These are phyloP conservation scores for Xylaria bambusicola DNA, from an alignment of 495 filamentous ascomycete genomes.

Conservation along the genomic window DNA sequence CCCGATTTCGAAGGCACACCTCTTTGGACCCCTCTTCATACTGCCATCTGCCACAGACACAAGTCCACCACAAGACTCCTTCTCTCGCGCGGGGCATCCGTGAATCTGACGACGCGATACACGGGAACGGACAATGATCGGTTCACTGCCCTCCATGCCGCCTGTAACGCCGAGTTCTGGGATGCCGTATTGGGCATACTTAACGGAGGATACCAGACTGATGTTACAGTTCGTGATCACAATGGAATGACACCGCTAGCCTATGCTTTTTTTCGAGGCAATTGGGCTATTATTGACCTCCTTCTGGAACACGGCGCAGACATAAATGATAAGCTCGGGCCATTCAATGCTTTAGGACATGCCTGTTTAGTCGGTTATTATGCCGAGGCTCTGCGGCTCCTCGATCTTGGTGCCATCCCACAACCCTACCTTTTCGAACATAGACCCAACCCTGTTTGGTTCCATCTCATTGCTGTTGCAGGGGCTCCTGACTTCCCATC, in stretches of 20 bases:
- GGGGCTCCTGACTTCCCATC: neutral
- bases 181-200: constrained; percentile 22
- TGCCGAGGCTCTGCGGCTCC: constrained; percentile 31
- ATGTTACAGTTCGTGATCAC: constrained; percentile 33
- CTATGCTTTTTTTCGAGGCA: constrained; percentile 37
- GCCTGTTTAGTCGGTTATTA: constrained; percentile 38
- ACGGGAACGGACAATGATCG: neutral
- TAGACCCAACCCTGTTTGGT: constrained; percentile 30
- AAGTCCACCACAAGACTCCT: constrained; percentile 35
- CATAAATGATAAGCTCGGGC: constrained; percentile 31
- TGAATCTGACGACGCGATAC: constrained; percentile 16
- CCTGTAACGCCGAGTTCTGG: constrained; percentile 6
- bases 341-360: constrained; percentile 40
- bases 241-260: constrained; percentile 36
- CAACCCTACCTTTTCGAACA: no score
- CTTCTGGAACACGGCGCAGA: constrained; percentile 37
- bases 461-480: constrained; percentile 35
- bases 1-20: neutral
- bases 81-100: constrained; percentile 35
- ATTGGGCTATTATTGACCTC: constrained; percentile 34
- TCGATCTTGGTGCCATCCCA: constrained; percentile 32
- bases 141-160: constrained; percentile 25
- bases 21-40: constrained; percentile 40
- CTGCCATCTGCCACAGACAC: constrained; percentile 38
- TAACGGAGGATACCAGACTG: constrained; percentile 27